Evolutionary conservation across 164 flowering plant species (phyloP), one percentile per base, ranked within the genome.

Genomic region (Vitis cinerea): DNA sequence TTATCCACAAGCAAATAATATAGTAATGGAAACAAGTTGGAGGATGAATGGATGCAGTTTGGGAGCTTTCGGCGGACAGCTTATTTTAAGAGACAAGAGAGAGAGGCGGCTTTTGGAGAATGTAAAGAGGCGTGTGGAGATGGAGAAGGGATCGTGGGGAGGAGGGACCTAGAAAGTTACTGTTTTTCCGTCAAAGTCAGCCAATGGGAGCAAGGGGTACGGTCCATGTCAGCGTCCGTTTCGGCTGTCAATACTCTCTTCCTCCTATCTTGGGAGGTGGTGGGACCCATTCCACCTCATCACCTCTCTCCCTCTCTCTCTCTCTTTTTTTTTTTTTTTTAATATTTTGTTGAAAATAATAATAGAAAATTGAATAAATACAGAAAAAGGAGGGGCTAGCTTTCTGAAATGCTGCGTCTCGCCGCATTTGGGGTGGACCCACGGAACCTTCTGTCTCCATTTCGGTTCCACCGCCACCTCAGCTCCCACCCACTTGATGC

Each of bases 181-280:
- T 23, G 65, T 59, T 61, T 62, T 52, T 48, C 31, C 61, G 59
- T 58, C 51, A 16, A 10, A 57, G 56, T 72, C 8, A n/a, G 54
- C 66, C 64, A 67, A 56, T 63, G 51, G 61, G 16, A 5, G 64
- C 47, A 9, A 50, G 58, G 68, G 17, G 79, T 74, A 74, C 77
- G 81, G 80, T 71, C 71, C 67, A 56, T 58, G 83, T 79, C 85
- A 79, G 85, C 83, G 71, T 71, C 66, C 66, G 53, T 37, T 65
- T 67, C 59, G 66, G 75, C 72, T 75, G 73, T 69, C 61, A 49
- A 31, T 59, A 51, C 50, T 64, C 44, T 49, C 9, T 52, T 57
- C 72, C 76, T 68, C 59, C 59, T 49, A 16, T 69, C 61, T 69
- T 59, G 65, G 66, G 69, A 15, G 37, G 1, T 14, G 50, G 61